phyloP scores from a whole-genome alignment of 2,329 filamentous ascomycete genomes.

The Gremmenia infestans region DNA sequence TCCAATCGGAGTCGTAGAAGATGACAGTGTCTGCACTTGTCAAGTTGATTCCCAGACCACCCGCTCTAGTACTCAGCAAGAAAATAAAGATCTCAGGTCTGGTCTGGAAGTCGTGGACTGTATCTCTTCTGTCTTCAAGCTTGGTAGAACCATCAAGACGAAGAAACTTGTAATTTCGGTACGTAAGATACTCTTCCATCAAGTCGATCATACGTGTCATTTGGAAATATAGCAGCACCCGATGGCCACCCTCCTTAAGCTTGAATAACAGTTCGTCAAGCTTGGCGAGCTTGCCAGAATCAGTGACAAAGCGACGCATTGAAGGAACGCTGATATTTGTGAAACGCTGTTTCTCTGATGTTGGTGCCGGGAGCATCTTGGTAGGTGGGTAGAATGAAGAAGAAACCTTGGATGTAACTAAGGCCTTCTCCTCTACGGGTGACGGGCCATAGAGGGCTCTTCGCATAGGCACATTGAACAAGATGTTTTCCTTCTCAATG shows the following conservation, averaged over 20 bases:
- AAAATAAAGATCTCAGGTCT: conserved; percentile 95
- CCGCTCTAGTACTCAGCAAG: conserved; percentile 88
- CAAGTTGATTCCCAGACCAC: conserved; percentile 96
- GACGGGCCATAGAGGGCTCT: conserved; percentile 66
- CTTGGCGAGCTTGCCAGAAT: conserved; percentile 92
- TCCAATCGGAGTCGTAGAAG: conserved; percentile 99
- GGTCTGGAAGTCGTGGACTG: conserved; percentile 93
- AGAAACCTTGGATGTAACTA: conserved; percentile 70
- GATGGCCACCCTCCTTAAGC: conserved; percentile 87
- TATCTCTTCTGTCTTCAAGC: conserved; percentile 92
- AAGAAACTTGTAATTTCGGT: conserved; percentile 98
- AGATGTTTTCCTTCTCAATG: conserved; percentile 61
- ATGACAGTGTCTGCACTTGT: conserved; percentile 97
- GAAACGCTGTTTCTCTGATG: conserved; percentile 76
- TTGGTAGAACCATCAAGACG: conserved; percentile 96
- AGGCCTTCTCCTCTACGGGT: conserved; percentile 61
- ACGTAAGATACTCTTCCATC: conserved; percentile 98
- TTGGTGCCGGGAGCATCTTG: conserved; percentile 69
- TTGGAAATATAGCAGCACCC: conserved; percentile 97
- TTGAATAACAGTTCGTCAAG: conserved; percentile 81
- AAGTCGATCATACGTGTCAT: conserved; percentile 99
- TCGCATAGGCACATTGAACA: conserved; percentile 77
- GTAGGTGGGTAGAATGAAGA: conserved; percentile 57
- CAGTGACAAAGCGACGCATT: conserved; percentile 96
- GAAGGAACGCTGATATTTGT: conserved; percentile 90